Evolutionary conservation across 169 alveolate species (phyloP).

Genomic region (Theileria parva): DNA sequence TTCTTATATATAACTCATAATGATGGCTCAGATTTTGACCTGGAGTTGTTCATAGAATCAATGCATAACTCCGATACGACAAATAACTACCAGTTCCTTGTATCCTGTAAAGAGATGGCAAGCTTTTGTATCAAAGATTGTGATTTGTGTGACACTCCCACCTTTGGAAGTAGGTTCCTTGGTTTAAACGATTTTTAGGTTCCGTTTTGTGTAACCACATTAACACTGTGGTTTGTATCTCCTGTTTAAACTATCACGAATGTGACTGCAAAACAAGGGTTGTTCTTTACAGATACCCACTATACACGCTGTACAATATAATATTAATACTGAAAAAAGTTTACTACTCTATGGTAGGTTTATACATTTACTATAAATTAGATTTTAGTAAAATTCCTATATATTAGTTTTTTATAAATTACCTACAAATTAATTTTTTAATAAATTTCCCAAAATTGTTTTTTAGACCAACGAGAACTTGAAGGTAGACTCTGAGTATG

Average conservation of each 20-base stretch:
- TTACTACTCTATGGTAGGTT: slow-evolving; percentile 13
- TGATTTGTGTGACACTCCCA: slow-evolving; percentile 64
- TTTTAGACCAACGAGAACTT: slow-evolving; percentile 10
- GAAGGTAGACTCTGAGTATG: slow-evolving; percentile 1
- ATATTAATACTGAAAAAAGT: slow-evolving; percentile 11
- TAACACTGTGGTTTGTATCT: slow-evolving; percentile 45
- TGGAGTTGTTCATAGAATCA: slow-evolving; percentile 26
- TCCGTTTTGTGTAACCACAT: slow-evolving; percentile 37
- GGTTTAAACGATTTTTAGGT: slow-evolving; percentile 10
- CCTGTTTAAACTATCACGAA: slow-evolving; percentile 48
- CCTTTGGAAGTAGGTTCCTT: slow-evolving; percentile 39
- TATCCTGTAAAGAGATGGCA: slow-evolving; percentile 47
- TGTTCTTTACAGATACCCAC: slow-evolving; percentile 58
- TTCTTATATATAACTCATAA: neutral
- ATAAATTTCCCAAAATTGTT: too few species aligned
- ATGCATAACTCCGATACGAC: slow-evolving; percentile 6
- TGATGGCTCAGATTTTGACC: slow-evolving; percentile 30
- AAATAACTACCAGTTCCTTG: slow-evolving; percentile 37
- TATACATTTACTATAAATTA: neutral
- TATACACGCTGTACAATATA: slow-evolving; percentile 32
- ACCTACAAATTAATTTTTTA: too few species aligned
- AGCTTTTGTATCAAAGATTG: slow-evolving; percentile 52
- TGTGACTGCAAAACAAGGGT: slow-evolving; percentile 51
- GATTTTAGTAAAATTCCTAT: too few species aligned
- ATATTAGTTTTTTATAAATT: too few species aligned